Base-by-base conservation (phyloP, 2,329 filamentous ascomycete species). In the Sodiomyces alkalinus region DNA sequence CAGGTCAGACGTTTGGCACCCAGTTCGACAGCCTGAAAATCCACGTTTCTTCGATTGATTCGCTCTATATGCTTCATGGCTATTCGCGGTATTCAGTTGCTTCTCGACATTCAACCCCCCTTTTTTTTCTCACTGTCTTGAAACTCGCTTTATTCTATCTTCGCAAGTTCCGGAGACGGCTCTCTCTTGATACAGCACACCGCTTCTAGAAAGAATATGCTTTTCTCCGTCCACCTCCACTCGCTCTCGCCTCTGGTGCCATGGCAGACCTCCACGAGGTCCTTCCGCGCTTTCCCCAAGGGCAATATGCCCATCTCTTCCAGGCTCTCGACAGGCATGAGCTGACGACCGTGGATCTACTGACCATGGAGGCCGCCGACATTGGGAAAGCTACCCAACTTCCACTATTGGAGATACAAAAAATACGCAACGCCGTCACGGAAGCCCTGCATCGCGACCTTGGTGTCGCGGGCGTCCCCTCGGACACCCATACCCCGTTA, bases 221-320 rank as follows among this genome's bases (percentile, higher is more conserved):
- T n/a, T 14, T 11, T 23, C 20, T 14, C 20, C 13, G 12, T 17
- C 8, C 7, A n/a, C 21, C 27, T 20, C n/a, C n/a, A 21, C 8
- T 21, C 12, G 8, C 37, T 33, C 35, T 35, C 27, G 19, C 15
- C 21, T 20, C 22, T 13, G 20, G 27, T 36, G 36, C 51, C 58
- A 92, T 92, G 82, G 83, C 76, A 44, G 87, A 96, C 69, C 73
- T 96, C 47, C 68, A 77, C 47, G 68, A 72, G 48, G 72, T 92
- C 48, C 68, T 94, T 40, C 85, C 87, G 43, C 66, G 73, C 54
- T 92, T 94, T 48, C 68, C 78, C 35, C 64, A 69, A 39, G 64
- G 68, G 46, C 65, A 67, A 36, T 87, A 80, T 55, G 63, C 74
- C 22, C 73, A 79, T 44, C 73, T 94, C 26, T 56, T 94, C 18